Percentiles rank a stretch among this genome's conserved stretches.
Evolutionary conservation across 495 filamentous ascomycete species (phyloP).

Genomic region (Neurospora sp.): DNA sequence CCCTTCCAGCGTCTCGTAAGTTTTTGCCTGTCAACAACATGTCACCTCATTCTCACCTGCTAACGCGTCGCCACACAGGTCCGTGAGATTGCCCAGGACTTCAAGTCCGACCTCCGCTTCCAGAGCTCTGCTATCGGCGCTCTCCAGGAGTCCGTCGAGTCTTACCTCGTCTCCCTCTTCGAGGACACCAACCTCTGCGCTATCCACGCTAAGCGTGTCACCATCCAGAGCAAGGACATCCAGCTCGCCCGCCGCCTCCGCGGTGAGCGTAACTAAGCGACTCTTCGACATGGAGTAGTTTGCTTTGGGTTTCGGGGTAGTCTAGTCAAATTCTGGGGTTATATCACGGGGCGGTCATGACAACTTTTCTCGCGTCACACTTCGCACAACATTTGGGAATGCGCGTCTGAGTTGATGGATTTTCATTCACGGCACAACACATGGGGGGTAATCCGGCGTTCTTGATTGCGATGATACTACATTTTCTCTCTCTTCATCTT

Average conservation of each 20-base stretch:
- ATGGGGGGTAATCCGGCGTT: constrained; percentile 28
- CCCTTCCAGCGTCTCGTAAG: constrained; percentile 96
- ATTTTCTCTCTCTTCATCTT: constrained; percentile 4
- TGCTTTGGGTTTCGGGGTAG: constrained; percentile 4
- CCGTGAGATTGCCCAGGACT: constrained; percentile 99
- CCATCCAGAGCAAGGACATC: constrained; percentile 92
- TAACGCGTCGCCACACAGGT: constrained; percentile 40
- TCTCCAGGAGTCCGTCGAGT: constrained; percentile 99
- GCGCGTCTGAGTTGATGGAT: constrained; percentile 11
- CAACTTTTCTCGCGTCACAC: constrained; percentile 19
- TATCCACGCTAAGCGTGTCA: constrained; percentile 99
- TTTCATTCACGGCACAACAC: constrained; percentile 15
- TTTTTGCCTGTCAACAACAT: constrained; percentile 5
- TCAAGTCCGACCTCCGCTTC: constrained; percentile 99
- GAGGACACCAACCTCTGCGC: constrained; percentile 99
- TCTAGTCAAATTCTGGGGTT: constrained; percentile 10
- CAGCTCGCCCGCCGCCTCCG: constrained; percentile 94
- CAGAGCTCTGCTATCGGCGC: constrained; percentile 99
- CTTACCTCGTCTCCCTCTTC: constrained; percentile 99
- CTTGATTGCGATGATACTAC: constrained; percentile 23
- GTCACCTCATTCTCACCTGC: constrained; percentile 8
- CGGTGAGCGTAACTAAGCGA: constrained; percentile 68
- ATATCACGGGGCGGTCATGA: constrained; percentile 20
- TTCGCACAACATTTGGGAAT: constrained; percentile 21
- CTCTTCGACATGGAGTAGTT: constrained; percentile 6